These are phyloP conservation scores for Mycocentrospora acerina DNA, from an alignment of 2,329 filamentous ascomycete genomes.

Conservation along the genomic window DNA sequence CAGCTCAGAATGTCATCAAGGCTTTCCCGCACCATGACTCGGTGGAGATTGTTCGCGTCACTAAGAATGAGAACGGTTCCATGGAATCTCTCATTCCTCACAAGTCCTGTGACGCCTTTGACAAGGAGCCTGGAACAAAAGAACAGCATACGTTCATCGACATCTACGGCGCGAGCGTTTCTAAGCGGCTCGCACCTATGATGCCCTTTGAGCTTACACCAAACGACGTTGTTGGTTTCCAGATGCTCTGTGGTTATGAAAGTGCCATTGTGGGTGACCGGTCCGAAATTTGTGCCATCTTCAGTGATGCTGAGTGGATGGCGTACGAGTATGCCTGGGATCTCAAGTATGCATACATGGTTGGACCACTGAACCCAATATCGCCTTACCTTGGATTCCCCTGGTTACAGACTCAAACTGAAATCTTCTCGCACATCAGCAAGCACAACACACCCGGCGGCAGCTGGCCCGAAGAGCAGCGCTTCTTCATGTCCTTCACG, in stretches of 20 bases:
- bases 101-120: constrained; percentile 38
- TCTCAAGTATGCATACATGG: constrained; percentile 64
- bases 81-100: constrained; percentile 38
- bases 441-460: constrained; percentile 45
- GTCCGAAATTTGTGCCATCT: constrained; percentile 61
- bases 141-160: constrained; percentile 33
- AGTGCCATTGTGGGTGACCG: constrained; percentile 60
- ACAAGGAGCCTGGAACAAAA: constrained; percentile 32
- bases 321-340: constrained; percentile 65
- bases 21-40: constrained; percentile 30
- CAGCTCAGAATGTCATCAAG: constrained; percentile 31
- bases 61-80: constrained; percentile 27
- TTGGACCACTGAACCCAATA: constrained; percentile 61
- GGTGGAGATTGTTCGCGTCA: constrained; percentile 38
- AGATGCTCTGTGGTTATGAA: constrained; percentile 66
- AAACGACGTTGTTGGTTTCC: constrained; percentile 64
- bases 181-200: constrained; percentile 24
- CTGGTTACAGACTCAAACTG: constrained; percentile 63
- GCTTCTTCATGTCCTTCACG: constrained; percentile 67
- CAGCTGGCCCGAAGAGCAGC: constrained; percentile 47
- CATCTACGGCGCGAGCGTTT: constrained; percentile 26
- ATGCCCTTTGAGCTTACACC: constrained; percentile 60
- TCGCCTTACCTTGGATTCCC: constrained; percentile 63
- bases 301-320: constrained; percentile 64
- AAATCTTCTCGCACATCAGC: constrained; percentile 28